Evolutionary conservation across 2,329 filamentous ascomycete genomes (phyloP).

Genomic region (Penicillium sp.): DNA sequence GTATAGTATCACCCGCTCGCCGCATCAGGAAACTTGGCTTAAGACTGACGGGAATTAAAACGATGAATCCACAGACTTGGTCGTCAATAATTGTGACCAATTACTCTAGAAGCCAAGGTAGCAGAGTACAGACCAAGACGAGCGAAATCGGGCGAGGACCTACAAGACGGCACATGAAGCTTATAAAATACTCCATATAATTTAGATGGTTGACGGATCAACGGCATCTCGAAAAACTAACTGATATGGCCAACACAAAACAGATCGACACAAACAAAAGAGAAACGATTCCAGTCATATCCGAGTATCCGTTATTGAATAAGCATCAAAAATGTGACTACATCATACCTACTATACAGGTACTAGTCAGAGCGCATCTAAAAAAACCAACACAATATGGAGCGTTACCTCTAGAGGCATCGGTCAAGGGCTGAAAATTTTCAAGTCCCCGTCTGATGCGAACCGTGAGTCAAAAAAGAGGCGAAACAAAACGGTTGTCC

Average conservation of each 20-base stretch:
- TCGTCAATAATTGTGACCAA: background rate
- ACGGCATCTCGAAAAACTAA: background rate
- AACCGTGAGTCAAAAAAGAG: background rate
- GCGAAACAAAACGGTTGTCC: background rate
- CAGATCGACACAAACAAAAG: background rate
- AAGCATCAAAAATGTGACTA: background rate
- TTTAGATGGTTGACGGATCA: no score
- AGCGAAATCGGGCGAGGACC: no score
- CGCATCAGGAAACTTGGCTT: background rate
- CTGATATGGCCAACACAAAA: background rate
- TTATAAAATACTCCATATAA: no score
- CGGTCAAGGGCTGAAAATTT: background rate
- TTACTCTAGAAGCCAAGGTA: background rate
- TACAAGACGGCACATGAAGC: no score
- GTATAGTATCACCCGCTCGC: background rate
- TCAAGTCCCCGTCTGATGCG: background rate
- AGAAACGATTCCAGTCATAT: background rate
- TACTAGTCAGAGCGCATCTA: background rate
- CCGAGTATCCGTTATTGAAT: background rate
- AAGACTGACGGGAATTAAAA: background rate
- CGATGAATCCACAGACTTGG: background rate
- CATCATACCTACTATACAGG: background rate
- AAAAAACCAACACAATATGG: background rate
- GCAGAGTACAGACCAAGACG: no score
- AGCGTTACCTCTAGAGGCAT: constrained; percentile 5